Percentiles rank a stretch among this genome's conserved stretches.
phyloP scores from a whole-genome alignment of 768 basidiomycete genomes.

The Russula griseocarnosa region DNA sequence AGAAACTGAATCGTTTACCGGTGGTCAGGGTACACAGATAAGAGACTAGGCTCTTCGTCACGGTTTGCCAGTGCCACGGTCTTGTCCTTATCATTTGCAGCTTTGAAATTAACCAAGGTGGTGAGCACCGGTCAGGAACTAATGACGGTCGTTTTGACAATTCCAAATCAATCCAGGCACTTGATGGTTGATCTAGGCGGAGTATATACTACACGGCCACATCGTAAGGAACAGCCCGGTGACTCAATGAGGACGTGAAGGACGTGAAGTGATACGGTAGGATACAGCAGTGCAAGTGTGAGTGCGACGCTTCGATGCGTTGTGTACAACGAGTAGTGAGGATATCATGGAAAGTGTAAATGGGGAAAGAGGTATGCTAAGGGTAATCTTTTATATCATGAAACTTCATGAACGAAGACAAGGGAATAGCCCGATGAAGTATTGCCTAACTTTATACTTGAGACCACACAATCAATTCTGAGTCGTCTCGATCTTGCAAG shows the following conservation, averaged over 20 bases:
- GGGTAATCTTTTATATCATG: not conserved
- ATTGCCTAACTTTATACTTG: not conserved
- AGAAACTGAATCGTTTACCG: not conserved
- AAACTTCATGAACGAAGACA: not conserved
- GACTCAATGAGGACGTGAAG: not conserved
- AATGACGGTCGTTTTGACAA: not conserved
- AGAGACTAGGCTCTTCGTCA: not conserved
- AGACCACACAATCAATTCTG: not conserved
- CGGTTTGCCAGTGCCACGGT: not conserved
- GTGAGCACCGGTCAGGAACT: not conserved
- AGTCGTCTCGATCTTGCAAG: not conserved
- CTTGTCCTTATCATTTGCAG: not conserved
- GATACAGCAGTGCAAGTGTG: not conserved
- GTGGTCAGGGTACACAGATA: not conserved
- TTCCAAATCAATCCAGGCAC: not conserved
- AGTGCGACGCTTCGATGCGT: not conserved
- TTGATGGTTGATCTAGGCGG: not conserved
- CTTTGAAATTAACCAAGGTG: not conserved
- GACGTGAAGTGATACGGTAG: not conserved
- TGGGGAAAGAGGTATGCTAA: not conserved
- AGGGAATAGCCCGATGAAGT: not conserved
- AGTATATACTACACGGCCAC: not conserved
- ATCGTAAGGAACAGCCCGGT: not conserved
- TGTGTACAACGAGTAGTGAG: not conserved
- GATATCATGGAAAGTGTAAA: not conserved